Evolutionary conservation across 2,329 filamentous ascomycete species (phyloP).

Genomic region (Penicillium thymicola): DNA sequence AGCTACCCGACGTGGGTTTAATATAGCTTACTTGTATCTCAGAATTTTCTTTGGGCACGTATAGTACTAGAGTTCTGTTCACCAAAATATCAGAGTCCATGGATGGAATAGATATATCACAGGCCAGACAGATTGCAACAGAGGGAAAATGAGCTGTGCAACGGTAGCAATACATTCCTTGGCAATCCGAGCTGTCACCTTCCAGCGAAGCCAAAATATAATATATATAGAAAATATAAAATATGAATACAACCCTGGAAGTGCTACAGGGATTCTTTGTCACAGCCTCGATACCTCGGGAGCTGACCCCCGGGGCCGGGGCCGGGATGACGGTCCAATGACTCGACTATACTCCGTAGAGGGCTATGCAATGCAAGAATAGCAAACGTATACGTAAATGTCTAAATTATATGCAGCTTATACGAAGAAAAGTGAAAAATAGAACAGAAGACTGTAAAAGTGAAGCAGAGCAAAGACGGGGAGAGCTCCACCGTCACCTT

Average conservation of each 20-base stretch:
- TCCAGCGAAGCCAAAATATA: not conserved
- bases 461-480: not conserved
- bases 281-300: not conserved
- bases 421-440: not conserved
- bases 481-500: constrained; percentile 10
- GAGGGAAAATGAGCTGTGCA: not conserved
- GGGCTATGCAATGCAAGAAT: not conserved
- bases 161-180: not conserved
- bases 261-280: not conserved
- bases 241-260: not conserved
- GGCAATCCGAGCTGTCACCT: not conserved
- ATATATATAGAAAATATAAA: too few relatives aligned
- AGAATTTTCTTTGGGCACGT: not conserved
- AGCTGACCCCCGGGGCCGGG: not conserved
- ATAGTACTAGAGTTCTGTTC: not conserved
- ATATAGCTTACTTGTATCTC: not conserved
- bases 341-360: not conserved
- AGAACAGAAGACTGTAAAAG: not conserved
- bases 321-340: not conserved
- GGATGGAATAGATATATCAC: not conserved
- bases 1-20: not conserved
- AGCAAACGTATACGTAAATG: not conserved
- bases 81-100: not conserved
- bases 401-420: too few relatives aligned
- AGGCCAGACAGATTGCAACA: not conserved